These are phyloP conservation scores for Caryopteris hybrid DNA, from an alignment of 305 asterid genomes.

Conservation along the genomic window DNA sequence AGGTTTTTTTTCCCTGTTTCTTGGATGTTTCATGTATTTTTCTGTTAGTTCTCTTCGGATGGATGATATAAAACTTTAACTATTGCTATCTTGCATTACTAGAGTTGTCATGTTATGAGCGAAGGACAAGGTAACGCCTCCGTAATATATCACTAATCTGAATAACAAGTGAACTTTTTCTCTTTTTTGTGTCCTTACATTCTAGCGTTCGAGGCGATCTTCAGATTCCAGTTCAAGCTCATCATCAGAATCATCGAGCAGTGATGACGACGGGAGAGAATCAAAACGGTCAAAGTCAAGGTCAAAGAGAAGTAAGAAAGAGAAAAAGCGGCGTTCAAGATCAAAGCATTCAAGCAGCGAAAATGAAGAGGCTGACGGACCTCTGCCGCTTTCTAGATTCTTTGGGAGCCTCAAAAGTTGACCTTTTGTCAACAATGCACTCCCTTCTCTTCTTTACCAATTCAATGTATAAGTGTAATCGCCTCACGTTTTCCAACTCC, in stretches of 20 bases:
- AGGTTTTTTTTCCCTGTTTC: background rate
- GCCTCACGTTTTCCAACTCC: background rate
- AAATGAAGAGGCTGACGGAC: conserved; percentile 58
- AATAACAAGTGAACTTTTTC: background rate
- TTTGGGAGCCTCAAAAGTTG: conserved; percentile 70
- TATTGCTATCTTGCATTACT: background rate
- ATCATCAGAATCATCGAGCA: conserved; percentile 65
- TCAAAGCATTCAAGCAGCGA: conserved; percentile 46
- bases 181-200: background rate
- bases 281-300: conserved; percentile 70
- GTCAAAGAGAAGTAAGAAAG: conserved; percentile 68
- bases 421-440: conserved; percentile 14
- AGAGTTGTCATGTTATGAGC: background rate
- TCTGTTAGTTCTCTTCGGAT: no score
- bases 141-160: background rate
- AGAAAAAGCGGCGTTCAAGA: conserved; percentile 50
- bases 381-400: conserved; percentile 89
- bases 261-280: conserved; percentile 67
- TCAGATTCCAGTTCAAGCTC: conserved; percentile 30
- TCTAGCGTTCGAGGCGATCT: conserved; percentile 25
- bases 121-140: no score
- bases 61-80: no score
- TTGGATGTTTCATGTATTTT: background rate
- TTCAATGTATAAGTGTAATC: background rate
- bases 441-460: background rate